Percentiles rank a stretch among this genome's conserved stretches.
These are phyloP conservation scores for Didymella sp. DNA, from an alignment of 2,329 filamentous ascomycete genomes.

Conservation along the genomic window DNA sequence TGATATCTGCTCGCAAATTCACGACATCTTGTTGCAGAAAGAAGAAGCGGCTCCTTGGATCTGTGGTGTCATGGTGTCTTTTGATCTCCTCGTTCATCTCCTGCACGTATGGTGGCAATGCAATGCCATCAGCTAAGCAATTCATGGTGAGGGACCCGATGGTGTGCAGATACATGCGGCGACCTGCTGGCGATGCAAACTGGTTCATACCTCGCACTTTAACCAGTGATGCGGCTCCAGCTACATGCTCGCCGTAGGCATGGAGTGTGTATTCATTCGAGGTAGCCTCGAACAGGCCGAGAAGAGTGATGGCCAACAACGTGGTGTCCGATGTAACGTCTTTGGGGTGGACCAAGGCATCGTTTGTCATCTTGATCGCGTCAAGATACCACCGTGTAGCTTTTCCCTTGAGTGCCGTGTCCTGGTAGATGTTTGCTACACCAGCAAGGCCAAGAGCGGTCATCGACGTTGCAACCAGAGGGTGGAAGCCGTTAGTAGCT, in stretches of 20 bases:
- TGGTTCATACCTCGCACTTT: slow-evolving; percentile 41
- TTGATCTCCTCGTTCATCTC: slow-evolving; percentile 34
- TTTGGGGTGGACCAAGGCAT: slow-evolving; percentile 35
- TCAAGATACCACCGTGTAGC: slow-evolving; percentile 42
- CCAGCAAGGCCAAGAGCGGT: slow-evolving; percentile 46
- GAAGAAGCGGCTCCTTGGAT: slow-evolving; percentile 40
- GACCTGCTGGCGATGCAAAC: slow-evolving; percentile 37
- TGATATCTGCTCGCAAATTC: slow-evolving; percentile 38
- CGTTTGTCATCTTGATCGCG: slow-evolving; percentile 44
- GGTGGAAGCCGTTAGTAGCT: slow-evolving; percentile 42
- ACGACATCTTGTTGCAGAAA: slow-evolving; percentile 38
- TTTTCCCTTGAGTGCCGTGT: slow-evolving; percentile 35
- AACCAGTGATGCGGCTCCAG: slow-evolving; percentile 44
- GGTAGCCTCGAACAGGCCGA: slow-evolving; percentile 47
- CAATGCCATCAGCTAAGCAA: slow-evolving; percentile 35
- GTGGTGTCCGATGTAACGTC: slow-evolving; percentile 44
- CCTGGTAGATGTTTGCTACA: slow-evolving; percentile 38
- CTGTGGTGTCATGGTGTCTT: slow-evolving; percentile 27
- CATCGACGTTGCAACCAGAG: slow-evolving; percentile 43
- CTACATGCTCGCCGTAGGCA: slow-evolving; percentile 48
- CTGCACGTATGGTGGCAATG: slow-evolving; percentile 35
- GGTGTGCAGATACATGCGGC: slow-evolving; percentile 44
- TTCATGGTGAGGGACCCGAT: slow-evolving; percentile 38
- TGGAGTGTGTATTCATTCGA: slow-evolving; percentile 37
- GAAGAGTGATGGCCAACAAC: slow-evolving; percentile 39